Evolutionary conservation across 2,329 filamentous ascomycete species (phyloP), one percentile per base, ranked within the genome.

Genomic region (Metarhizium robertsii): DNA sequence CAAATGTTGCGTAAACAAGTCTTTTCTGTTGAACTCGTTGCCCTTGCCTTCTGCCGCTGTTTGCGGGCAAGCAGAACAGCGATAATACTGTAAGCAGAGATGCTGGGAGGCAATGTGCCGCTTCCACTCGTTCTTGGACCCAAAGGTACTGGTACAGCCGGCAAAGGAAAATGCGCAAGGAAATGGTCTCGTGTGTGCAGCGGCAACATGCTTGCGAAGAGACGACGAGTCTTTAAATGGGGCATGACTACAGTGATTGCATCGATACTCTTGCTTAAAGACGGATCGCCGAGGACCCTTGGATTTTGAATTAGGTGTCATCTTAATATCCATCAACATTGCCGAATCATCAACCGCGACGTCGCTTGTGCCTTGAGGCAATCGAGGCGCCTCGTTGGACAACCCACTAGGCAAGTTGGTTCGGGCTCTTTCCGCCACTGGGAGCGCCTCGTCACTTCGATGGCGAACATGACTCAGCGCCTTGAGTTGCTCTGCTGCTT

Each of bases 81-180:
- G 78, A 62, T 86, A 86, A 61, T 80, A 86, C 51, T 80, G 79
- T 18, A 86, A 67, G 60, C 83, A 86, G 25, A 99, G 79, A 71
- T 99, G 94, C 63, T 96, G 90, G 0, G 90, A 95, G 16, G 85
- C 81, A 66, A 96, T 90, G 66, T 99, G 94, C 3, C 92, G 83
- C 71, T 97, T 97, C 92, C 92, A 99, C 69, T 97, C 92, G 66
- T 97, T 96, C 72, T 96, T 97, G 16, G 89, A 92, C 1, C 86
- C 85, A 68, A 97, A 96, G 0, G 85, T 89, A 62, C 90, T 91
- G 0, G 73, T 74, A 69, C 92, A 99, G 18, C 88, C 90, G 45
- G 92, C 95, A 63, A 86, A 86, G 1, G 86, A 84, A 66, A 96
- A 92, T 2, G 89, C 88, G 66, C 92, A 99, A 0, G 86, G 84